Evolutionary conservation across 129 eudicot genomes (phyloP), one percentile per base, ranked within the genome.

Genomic region (Ambrosia artemisiifolia): DNA sequence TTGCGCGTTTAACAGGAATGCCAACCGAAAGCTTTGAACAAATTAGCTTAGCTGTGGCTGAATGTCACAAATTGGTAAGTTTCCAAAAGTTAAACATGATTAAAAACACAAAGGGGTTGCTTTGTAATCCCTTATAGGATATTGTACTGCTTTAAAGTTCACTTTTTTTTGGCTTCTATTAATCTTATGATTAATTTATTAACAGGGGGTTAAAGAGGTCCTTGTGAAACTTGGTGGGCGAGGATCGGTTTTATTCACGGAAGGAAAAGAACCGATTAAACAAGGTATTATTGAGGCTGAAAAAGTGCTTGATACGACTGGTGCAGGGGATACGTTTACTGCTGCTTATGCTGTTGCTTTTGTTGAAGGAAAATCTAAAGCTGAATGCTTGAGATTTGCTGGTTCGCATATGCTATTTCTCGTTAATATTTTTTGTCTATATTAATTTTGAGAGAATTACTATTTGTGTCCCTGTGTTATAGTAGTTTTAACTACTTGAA

Each of bases 311-410:
- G 98, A 93, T 67, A 93, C 98, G 66, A 93, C 98, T 28, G 98
- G 98, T 71, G 96, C 96, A 18, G 98, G 98, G 38, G 98, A 93
- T 70, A 93, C 98, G 14, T 93, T 93, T 70, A 93, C 98, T 32
- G 96, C 98, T 71, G 96, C 98, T 56, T 93, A 83, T 79, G 98
- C 96, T 17, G 96, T 93, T 71, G 95, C 98, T 81, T 81, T 90
- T 56, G 95, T 89, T 28, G 98, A 93, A 82, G 98, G 98, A 54
- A 93, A 83, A 69, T 53, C 95, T 63, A 85, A 81, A 71, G 78
- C 77, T 43, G 96, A 93, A 71, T 89, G 96, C 89, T 75, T 93
- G 83, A 82, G 77, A 82, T 93, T 93, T 82, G 96, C 98, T 8
- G 98, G 98, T 93, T 77, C 33, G 82, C 49, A 20, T 18, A 20